Base-by-base conservation (phyloP, 257 asterid species). In the Striga asiatica region DNA sequence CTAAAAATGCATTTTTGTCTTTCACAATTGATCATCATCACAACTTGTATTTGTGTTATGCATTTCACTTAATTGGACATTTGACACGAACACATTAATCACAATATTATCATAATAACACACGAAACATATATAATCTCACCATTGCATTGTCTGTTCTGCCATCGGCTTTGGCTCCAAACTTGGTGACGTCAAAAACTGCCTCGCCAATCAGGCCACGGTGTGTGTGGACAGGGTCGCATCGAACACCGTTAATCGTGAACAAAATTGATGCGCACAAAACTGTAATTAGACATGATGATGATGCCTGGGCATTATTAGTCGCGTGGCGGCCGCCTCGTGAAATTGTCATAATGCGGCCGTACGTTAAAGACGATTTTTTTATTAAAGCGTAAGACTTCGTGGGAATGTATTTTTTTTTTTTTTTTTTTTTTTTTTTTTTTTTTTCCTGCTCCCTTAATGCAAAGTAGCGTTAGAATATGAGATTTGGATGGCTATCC, bases 101-200 rank as follows among this genome's bases (percentile, higher is more conserved):
- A n/a, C n/a, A n/a, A n/a, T n/a, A n/a, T n/a, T n/a, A n/a, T n/a
- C n/a, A n/a, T n/a, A n/a, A n/a, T n/a, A n/a, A n/a, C n/a, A n/a
- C n/a, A n/a, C n/a, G n/a, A 13, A 13, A 41, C 19, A 41, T 16
- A 41, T 8, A 41, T 5, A 16, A 9, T 43, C 6, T 18, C 6
- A 81, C 96, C 74, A 59, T 8, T 4, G 85, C 50, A 54, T 58
- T 50, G 23, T 79, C 79, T 0, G 65, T 56, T 2, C 4, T 11
- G 39, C 80, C 84, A 61, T 82, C 73, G 2, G 74, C 64, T 50
- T 32, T 74, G 11, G 95, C 95, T 39, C 89, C 94, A 51, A 35
- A 65, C 7, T 59, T 70, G 12, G 74, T 82, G 43, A 84, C 74
- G 48, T 84, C 91, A 64, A 78, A 84, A 78, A 84, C 66, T 32